phyloP scores from a whole-genome alignment of 1,139 yeast species.

The Blastobotrys raffinosifermentans region DNA sequence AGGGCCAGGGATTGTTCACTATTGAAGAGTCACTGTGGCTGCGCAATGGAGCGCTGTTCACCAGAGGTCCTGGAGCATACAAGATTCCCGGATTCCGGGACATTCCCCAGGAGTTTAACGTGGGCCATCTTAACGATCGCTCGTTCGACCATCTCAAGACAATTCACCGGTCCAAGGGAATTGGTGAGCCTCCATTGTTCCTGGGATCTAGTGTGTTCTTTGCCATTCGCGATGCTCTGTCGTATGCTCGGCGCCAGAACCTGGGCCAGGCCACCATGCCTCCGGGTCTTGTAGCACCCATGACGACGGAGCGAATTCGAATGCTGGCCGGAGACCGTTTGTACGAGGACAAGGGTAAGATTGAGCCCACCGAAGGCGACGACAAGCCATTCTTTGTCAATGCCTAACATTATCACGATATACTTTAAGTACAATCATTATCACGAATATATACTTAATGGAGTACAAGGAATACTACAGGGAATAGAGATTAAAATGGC shows the following conservation, averaged over 20 bases:
- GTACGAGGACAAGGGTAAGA: constrained; percentile 28
- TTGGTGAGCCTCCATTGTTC: constrained; percentile 45
- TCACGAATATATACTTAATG: no score
- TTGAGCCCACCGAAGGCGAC: constrained; percentile 33
- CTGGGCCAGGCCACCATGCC: constrained; percentile 19
- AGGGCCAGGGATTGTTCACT: constrained; percentile 44
- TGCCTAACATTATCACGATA: no score
- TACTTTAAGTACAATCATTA: no score
- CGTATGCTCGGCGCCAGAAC: constrained; percentile 32
- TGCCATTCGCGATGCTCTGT: constrained; percentile 41
- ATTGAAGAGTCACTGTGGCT: constrained; percentile 44
- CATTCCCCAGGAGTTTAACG: constrained; percentile 39
- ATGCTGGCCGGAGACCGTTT: constrained; percentile 35
- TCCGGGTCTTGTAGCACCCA: constrained; percentile 30
- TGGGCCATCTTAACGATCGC: constrained; percentile 37
- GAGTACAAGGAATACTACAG: no score
- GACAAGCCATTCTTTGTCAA: constrained; percentile 35
- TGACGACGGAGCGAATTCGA: constrained; percentile 41
- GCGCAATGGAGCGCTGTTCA: constrained; percentile 37
- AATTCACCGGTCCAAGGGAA: constrained; percentile 40
- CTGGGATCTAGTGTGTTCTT: constrained; percentile 38
- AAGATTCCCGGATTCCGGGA: constrained; percentile 45
- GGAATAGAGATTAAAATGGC: no score
- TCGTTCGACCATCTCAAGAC: constrained; percentile 40
- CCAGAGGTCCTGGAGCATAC: constrained; percentile 45